Percentiles rank a stretch among this genome's conserved stretches.
Evolutionary conservation across 2,329 filamentous ascomycete species (phyloP).

Genomic region (Podosphaera fusca): DNA sequence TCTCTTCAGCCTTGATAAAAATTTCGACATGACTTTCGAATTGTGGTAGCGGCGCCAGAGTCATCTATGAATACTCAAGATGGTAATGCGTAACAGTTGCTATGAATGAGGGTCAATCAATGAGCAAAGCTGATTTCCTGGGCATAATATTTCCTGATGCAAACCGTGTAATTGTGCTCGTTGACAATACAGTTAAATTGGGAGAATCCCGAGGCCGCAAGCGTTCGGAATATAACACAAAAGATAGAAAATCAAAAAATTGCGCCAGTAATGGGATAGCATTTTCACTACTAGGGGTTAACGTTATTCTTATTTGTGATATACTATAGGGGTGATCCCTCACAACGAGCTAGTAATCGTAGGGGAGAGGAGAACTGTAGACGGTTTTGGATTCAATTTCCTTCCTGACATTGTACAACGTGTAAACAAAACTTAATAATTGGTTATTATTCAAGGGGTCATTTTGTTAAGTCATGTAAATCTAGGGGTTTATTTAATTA

Average conservation of each 20-base stretch:
- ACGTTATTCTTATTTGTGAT: background rate
- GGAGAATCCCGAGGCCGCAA: background rate
- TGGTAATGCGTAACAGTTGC: background rate
- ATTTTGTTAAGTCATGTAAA: too few relatives aligned
- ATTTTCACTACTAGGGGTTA: background rate
- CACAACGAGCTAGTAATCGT: background rate
- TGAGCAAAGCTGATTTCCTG: background rate
- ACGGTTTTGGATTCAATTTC: background rate
- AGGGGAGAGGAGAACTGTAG: background rate
- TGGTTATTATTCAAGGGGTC: background rate
- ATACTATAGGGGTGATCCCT: background rate
- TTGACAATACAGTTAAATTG: background rate
- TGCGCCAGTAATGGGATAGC: too few relatives aligned
- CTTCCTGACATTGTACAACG: background rate
- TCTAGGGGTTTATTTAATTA: background rate
- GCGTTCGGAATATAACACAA: background rate
- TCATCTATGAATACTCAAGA: background rate
- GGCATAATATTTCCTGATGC: background rate
- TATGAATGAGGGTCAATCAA: background rate
- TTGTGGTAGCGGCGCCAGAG: background rate
- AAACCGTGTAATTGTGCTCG: background rate
- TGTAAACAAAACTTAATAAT: background rate
- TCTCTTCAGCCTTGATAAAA: slow-evolving; percentile 29
- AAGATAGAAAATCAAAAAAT: background rate
- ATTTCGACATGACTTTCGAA: slow-evolving; percentile 11